These are phyloP conservation scores for Pseudocohnilembus persalinus DNA, from an alignment of 169 alveolate species.

Conservation along the genomic window DNA sequence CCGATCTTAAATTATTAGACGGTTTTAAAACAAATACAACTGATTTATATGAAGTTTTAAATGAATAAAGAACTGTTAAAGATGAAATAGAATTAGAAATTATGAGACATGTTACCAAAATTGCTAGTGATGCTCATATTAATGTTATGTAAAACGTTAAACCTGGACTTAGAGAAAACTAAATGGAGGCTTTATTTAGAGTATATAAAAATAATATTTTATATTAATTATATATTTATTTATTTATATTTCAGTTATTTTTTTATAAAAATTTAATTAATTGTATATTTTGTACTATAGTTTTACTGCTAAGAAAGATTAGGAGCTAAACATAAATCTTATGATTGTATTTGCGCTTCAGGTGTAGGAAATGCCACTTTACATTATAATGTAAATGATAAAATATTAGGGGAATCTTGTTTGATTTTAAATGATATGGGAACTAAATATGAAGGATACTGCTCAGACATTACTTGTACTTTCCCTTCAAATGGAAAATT, in stretches of 20 bases:
- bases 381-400: slow-evolving; percentile 75
- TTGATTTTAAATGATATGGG: slow-evolving; percentile 83
- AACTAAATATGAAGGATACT: slow-evolving; percentile 76
- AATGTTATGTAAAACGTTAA: slow-evolving; percentile 59
- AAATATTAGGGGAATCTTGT: slow-evolving; percentile 52
- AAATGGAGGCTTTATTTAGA: slow-evolving; percentile 61
- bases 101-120: slow-evolving; percentile 56
- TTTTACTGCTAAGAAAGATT: slow-evolving; percentile 33
- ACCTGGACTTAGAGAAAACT: slow-evolving; percentile 67
- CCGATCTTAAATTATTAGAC: slow-evolving; percentile 51
- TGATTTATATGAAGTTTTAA: slow-evolving; percentile 53
- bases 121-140: slow-evolving; percentile 74
- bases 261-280: slow-evolving; percentile 16
- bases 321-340: slow-evolving; percentile 59
- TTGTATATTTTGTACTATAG: background rate
- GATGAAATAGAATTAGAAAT: slow-evolving; percentile 72
- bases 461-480: slow-evolving; percentile 87
- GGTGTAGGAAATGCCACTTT: slow-evolving; percentile 74
- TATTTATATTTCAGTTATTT: slow-evolving; percentile 14
- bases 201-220: slow-evolving; percentile 11
- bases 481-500: slow-evolving; percentile 86
- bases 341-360: slow-evolving; percentile 74
- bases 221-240: background rate
- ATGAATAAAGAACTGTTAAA: slow-evolving; percentile 71
- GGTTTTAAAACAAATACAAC: slow-evolving; percentile 50